Conservation (phyloP, 768 basidiomycete species). For the Tylopilus sp. region DNA sequence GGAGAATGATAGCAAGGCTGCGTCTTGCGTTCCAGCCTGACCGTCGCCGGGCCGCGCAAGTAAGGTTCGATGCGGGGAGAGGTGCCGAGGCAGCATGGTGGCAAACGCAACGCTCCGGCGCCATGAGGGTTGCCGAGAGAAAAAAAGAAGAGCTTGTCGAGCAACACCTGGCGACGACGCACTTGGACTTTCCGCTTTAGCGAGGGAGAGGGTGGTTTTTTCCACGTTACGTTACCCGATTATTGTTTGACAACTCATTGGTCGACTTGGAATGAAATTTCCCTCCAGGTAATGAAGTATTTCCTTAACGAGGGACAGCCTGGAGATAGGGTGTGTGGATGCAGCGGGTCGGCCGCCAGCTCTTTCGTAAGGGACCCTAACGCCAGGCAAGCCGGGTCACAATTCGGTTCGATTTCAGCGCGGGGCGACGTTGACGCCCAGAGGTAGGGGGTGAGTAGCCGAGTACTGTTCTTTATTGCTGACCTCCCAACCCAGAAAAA, state of each 20-base stretch:
- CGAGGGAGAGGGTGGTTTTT: constrained; percentile 2
- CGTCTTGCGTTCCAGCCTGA: background rate
- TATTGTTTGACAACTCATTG: constrained; percentile 7
- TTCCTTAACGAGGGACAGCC: constrained; percentile 12
- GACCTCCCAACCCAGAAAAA: background rate
- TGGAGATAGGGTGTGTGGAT: constrained; percentile 21
- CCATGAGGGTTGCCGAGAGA: constrained; percentile 3
- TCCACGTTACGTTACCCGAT: constrained; percentile 27
- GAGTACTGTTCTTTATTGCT: background rate
- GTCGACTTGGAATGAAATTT: constrained; percentile 11
- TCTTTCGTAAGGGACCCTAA: constrained; percentile 23
- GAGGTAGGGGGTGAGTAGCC: background rate
- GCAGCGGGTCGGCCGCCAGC: constrained; percentile 12
- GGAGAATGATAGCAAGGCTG: constrained; percentile 22
- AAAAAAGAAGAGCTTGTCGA: constrained; percentile 1
- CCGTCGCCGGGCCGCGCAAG: constrained; percentile 11
- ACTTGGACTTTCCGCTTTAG: constrained; percentile 20
- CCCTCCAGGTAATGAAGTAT: constrained; percentile 2
- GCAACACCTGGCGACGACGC: background rate
- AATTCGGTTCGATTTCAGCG: background rate
- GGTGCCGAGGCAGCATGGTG: constrained; percentile 13
- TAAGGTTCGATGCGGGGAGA: constrained; percentile 10
- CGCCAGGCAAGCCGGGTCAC: background rate
- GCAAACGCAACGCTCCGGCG: constrained; percentile 4
- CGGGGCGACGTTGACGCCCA: background rate